Evolutionary conservation across 495 filamentous ascomycete species (phyloP).

Genomic region (Sporormia fimetaria): DNA sequence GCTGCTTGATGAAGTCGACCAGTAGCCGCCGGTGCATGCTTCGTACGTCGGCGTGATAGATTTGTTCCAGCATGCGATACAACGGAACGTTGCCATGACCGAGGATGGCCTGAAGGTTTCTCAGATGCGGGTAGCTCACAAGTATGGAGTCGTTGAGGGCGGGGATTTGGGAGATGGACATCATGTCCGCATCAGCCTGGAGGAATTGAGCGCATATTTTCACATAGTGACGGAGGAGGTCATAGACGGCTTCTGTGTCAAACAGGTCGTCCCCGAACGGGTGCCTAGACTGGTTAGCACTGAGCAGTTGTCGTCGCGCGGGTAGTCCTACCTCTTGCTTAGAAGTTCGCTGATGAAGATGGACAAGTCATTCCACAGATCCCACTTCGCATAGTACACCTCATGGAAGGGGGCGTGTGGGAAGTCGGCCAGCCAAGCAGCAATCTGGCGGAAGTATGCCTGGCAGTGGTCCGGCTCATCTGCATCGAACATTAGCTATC

Average conservation of each 20-base stretch:
- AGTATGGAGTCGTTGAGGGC: constrained; percentile 2
- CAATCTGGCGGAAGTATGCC: neutral
- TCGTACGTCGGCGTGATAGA: constrained; percentile 8
- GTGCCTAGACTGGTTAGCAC: constrained; percentile 9
- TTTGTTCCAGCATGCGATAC: constrained; percentile 16
- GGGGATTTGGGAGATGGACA: neutral
- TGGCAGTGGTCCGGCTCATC: neutral
- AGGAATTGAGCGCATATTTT: constrained; percentile 15
- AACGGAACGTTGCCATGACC: constrained; percentile 5
- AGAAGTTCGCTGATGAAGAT: constrained; percentile 36
- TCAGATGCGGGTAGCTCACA: constrained; percentile 13
- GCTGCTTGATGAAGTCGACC: constrained; percentile 6
- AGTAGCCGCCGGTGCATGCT: constrained; percentile 2
- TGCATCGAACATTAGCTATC: neutral
- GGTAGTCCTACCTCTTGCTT: constrained; percentile 34
- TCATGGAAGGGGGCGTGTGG: neutral
- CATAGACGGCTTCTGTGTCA: constrained; percentile 8
- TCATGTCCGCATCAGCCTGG: constrained; percentile 8
- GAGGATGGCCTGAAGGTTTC: constrained; percentile 5
- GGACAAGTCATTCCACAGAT: neutral
- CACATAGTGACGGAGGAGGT: constrained; percentile 14
- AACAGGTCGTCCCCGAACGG: constrained; percentile 19
- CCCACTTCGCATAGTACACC: neutral
- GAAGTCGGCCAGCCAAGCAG: neutral
- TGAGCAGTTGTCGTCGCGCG: neutral